Conservation (phyloP, 768 basidiomycete genomes). For the Asterophora parasitica region DNA sequence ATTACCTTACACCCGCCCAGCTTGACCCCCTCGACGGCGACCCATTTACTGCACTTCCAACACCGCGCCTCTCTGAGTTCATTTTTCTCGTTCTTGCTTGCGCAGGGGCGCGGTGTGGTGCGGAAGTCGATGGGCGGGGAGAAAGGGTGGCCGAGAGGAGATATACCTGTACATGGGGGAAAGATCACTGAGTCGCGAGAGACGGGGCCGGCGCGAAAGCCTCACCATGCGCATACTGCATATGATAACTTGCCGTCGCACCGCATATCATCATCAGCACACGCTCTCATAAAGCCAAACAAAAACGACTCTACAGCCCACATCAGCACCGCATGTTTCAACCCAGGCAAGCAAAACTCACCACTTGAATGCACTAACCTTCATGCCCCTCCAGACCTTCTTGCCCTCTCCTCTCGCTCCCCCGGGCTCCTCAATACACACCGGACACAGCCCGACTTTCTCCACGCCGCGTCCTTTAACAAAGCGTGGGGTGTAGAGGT, state of each 20-base stretch:
- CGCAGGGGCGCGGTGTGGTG: slow-evolving; percentile 34
- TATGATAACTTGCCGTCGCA: slow-evolving; percentile 55
- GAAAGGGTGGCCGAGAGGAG: slow-evolving; percentile 64
- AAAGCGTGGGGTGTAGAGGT: slow-evolving; percentile 77
- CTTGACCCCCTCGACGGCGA: slow-evolving; percentile 69
- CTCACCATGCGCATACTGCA: slow-evolving; percentile 77
- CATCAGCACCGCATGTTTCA: too few relatives aligned
- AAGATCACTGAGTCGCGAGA: too few relatives aligned
- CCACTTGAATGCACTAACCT: slow-evolving; percentile 83
- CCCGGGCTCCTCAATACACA: slow-evolving; percentile 58
- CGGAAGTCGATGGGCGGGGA: slow-evolving; percentile 72
- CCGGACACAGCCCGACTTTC: slow-evolving; percentile 75
- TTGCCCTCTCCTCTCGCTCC: slow-evolving; percentile 66
- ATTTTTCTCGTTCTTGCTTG: slow-evolving; percentile 56
- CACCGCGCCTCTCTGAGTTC: slow-evolving; percentile 68
- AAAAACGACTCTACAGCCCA: slow-evolving; percentile 15
- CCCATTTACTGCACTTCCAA: slow-evolving; percentile 73
- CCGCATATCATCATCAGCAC: neutral
- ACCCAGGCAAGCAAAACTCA: slow-evolving; percentile 23
- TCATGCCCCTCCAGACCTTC: slow-evolving; percentile 70
- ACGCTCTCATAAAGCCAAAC: neutral
- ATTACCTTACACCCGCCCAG: slow-evolving; percentile 66
- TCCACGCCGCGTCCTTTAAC: slow-evolving; percentile 62
- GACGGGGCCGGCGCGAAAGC: too few relatives aligned
- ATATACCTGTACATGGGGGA: slow-evolving; percentile 50